Percentiles rank a stretch among this genome's conserved stretches.
Conservation (phyloP, 169 alveolate species). For the Plasmodium billcollinsi region DNA sequence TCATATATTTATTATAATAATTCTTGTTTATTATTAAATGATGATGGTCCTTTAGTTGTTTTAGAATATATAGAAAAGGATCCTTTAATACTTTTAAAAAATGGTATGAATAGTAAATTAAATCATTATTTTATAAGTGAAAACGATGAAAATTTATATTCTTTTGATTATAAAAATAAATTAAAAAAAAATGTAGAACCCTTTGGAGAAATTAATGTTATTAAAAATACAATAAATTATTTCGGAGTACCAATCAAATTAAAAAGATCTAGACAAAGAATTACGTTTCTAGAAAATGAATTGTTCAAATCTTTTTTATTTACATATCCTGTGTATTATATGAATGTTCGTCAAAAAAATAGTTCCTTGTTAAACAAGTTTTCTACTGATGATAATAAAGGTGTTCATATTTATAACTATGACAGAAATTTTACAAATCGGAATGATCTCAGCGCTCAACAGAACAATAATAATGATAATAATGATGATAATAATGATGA, state of each 20-base stretch:
- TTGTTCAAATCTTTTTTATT: slow-evolving; percentile 53
- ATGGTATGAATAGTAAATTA: slow-evolving; percentile 69
- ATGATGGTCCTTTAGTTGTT: slow-evolving; percentile 53
- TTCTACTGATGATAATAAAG: too few relatives aligned
- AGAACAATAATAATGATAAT: neutral
- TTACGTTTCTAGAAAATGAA: slow-evolving; percentile 63
- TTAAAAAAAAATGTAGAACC: slow-evolving; percentile 43
- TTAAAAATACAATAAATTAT: slow-evolving; percentile 38
- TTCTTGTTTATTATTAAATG: slow-evolving; percentile 53
- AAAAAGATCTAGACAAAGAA: slow-evolving; percentile 43
- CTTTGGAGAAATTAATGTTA: slow-evolving; percentile 66
- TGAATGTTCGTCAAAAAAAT: neutral
- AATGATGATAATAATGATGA: neutral
- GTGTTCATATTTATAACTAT: neutral
- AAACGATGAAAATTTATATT: slow-evolving; percentile 34
- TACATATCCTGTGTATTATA: slow-evolving; percentile 27
- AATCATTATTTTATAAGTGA: slow-evolving; percentile 46
- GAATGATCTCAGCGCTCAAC: neutral
- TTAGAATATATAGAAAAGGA: slow-evolving; percentile 59
- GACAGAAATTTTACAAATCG: neutral
- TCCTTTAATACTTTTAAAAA: slow-evolving; percentile 34
- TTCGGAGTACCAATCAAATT: slow-evolving; percentile 52
- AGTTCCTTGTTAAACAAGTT: too few relatives aligned
- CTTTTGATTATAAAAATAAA: slow-evolving; percentile 58
- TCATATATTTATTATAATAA: slow-evolving; percentile 1